phyloP scores from a whole-genome alignment of 2,329 filamentous ascomycete species.

The Xylariaceae sp. region DNA sequence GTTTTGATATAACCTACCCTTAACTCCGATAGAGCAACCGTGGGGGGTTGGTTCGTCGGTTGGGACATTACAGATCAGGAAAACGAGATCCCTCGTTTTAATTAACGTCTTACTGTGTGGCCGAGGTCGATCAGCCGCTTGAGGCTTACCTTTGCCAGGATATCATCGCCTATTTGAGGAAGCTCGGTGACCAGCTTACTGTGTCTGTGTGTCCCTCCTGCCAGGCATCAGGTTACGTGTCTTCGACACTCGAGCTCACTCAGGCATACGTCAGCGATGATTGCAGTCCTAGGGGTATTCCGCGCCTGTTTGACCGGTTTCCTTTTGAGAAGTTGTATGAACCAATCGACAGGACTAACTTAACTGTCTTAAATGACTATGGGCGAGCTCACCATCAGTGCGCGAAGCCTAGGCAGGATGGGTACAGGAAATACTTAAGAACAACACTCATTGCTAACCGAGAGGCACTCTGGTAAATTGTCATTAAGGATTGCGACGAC shows the following conservation, averaged over 20 bases:
- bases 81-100: constrained; percentile 4
- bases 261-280: not conserved
- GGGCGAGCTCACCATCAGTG: not conserved
- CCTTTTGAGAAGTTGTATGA: not conserved
- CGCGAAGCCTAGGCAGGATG: not conserved
- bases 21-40: not conserved
- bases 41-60: constrained; percentile 1
- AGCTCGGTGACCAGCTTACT: constrained; percentile 17
- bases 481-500: not conserved
- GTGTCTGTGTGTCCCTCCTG: constrained; percentile 14
- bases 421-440: not conserved
- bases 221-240: constrained; percentile 1
- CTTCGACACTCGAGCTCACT: not conserved
- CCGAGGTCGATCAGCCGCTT: not conserved
- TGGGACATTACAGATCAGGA: constrained; percentile 2
- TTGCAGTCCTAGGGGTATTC: not conserved
- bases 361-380: not conserved
- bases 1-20: no score
- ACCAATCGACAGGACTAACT: not conserved
- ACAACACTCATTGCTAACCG: not conserved
- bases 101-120: constrained; percentile 10
- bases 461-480: not conserved
- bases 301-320: not conserved
- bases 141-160: not conserved
- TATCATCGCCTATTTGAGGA: constrained; percentile 5